These are phyloP conservation scores for Aquilaria malaccensis DNA, from an alignment of 345 rosid species.

Conservation along the genomic window DNA sequence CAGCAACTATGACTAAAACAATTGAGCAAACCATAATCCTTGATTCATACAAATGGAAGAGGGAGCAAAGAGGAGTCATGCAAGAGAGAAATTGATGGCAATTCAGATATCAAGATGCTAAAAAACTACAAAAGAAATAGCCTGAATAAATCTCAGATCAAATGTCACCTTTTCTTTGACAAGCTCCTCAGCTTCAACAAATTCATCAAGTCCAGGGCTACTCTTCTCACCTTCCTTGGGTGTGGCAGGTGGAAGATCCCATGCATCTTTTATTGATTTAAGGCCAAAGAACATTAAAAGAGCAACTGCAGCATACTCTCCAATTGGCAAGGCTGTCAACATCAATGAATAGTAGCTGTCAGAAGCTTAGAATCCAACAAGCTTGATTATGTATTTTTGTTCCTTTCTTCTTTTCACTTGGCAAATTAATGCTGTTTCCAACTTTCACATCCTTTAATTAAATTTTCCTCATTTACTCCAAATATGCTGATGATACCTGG, in stretches of 20 bases:
- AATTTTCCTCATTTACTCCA: no score
- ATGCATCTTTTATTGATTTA: slow-evolving; percentile 94
- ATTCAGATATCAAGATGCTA: no score
- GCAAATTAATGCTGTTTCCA: no score
- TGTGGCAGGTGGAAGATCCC: slow-evolving; percentile 68
- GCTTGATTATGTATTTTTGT: neutral
- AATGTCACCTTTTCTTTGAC: slow-evolving; percentile 69
- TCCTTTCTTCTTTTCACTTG: no score
- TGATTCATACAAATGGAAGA: no score
- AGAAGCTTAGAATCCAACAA: slow-evolving; percentile 5
- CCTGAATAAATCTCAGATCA: neutral
- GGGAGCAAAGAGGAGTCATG: no score
- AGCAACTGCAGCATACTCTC: slow-evolving; percentile 93
- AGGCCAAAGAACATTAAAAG: slow-evolving; percentile 90
- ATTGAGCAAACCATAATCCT: no score
- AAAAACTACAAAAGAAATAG: neutral
- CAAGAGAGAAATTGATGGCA: no score
- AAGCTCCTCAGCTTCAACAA: slow-evolving; percentile 88
- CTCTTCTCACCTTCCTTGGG: slow-evolving; percentile 45
- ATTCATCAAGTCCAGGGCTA: slow-evolving; percentile 72
- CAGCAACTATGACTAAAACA: neutral
- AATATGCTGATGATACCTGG: no score
- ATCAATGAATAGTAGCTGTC: slow-evolving; percentile 15
- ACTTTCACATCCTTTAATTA: no score
- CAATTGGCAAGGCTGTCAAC: slow-evolving; percentile 77